Evolutionary conservation across 2,329 filamentous ascomycete species (phyloP).

Genomic region (Cladophialophora psammophila): DNA sequence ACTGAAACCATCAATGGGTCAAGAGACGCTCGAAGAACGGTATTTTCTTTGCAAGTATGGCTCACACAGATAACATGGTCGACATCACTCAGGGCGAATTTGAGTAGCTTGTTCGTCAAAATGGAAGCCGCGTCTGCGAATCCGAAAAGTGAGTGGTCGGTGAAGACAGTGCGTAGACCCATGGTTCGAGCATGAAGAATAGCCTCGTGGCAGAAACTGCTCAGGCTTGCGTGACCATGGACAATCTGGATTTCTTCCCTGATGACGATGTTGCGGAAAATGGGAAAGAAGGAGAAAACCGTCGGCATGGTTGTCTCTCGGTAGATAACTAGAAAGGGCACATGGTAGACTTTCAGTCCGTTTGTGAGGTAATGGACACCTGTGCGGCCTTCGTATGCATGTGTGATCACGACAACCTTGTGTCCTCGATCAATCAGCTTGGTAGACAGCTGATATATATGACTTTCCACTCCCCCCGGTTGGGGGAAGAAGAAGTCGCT

Average conservation of each 20-base stretch:
- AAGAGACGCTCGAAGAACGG: slow-evolving; percentile 88
- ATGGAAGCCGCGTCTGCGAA: slow-evolving; percentile 97
- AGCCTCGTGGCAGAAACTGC: slow-evolving; percentile 91
- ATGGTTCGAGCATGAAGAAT: slow-evolving; percentile 95
- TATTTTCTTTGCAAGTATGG: slow-evolving; percentile 99
- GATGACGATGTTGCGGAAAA: slow-evolving; percentile 96
- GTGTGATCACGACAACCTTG: slow-evolving; percentile 97
- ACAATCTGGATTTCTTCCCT: slow-evolving; percentile 96
- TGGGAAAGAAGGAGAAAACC: slow-evolving; percentile 97
- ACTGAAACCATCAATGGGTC: slow-evolving; percentile 98
- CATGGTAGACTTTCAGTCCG: slow-evolving; percentile 96
- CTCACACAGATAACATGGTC: slow-evolving; percentile 98
- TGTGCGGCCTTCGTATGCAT: slow-evolving; percentile 88
- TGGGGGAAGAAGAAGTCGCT: slow-evolving; percentile 99
- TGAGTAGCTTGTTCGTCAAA: slow-evolving; percentile 93
- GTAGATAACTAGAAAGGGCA: slow-evolving; percentile 95
- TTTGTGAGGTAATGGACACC: slow-evolving; percentile 96
- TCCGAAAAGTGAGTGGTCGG: slow-evolving; percentile 95
- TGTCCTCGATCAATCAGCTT: slow-evolving; percentile 98
- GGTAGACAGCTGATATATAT: slow-evolving; percentile 96
- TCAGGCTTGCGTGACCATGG: slow-evolving; percentile 94
- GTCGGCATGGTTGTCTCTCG: slow-evolving; percentile 93
- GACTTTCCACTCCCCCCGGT: slow-evolving; percentile 93
- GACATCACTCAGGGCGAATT: slow-evolving; percentile 94
- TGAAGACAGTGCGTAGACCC: slow-evolving; percentile 95